Evolutionary conservation across 768 basidiomycete genomes (phyloP).

Genomic region (Lactarius sanguifluus): DNA sequence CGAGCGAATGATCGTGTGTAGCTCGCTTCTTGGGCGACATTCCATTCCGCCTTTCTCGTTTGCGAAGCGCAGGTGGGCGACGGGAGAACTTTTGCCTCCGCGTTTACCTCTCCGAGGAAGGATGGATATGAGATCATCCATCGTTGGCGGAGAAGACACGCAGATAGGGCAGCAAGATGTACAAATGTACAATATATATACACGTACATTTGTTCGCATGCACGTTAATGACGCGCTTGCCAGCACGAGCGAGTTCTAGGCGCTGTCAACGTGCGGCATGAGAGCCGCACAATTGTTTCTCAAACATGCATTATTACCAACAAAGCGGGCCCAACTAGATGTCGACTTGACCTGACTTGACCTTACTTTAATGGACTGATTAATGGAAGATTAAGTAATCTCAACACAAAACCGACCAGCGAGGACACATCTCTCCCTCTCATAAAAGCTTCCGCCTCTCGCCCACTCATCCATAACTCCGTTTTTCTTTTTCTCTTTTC

Average conservation of each 20-base stretch:
- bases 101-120: conserved; percentile 16
- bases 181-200: conserved; percentile 15
- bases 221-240: conserved; percentile 1
- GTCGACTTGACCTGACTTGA: not conserved
- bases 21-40: not conserved
- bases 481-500: not conserved
- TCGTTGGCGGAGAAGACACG: not conserved
- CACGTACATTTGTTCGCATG: conserved; percentile 19
- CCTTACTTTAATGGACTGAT: not conserved
- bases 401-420: not conserved
- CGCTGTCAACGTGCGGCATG: not conserved
- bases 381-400: conserved; percentile 16
- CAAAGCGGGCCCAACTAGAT: not conserved
- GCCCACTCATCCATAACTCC: not conserved
- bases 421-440: not conserved
- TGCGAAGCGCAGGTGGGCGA: not conserved
- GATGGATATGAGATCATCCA: conserved; percentile 5
- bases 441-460: not conserved
- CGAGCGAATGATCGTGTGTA: not conserved
- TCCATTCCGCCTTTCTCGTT: not conserved
- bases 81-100: not conserved
- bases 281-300: not conserved
- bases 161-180: conserved; percentile 10
- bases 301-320: not conserved
- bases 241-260: not conserved